Evolutionary conservation across 2,329 filamentous ascomycete genomes (phyloP).

Genomic region (Scedosporium boydii): DNA sequence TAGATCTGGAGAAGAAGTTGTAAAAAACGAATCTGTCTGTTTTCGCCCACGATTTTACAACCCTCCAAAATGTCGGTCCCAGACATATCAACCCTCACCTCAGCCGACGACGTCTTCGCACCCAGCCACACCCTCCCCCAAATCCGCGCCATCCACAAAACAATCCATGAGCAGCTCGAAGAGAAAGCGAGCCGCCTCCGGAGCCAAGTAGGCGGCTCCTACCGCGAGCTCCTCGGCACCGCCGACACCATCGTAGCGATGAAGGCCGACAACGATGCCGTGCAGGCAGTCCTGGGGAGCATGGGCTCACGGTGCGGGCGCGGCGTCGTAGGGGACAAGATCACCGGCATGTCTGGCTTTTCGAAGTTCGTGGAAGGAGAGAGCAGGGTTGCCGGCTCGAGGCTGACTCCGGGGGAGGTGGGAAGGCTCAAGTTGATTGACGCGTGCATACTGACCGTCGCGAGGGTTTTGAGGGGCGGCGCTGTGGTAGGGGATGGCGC

Average conservation of each 20-base stretch:
- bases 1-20: background rate
- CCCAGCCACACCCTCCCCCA: conserved; percentile 49
- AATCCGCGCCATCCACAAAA: conserved; percentile 53
- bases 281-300: conserved; percentile 60
- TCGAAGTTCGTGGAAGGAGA: conserved; percentile 17
- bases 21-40: background rate
- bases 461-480: conserved; percentile 35
- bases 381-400: conserved; percentile 17
- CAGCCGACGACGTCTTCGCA: conserved; percentile 45
- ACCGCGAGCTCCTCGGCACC: conserved; percentile 83
- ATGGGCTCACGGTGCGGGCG: conserved; percentile 74
- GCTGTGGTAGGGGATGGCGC: conserved; percentile 12
- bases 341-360: conserved; percentile 43
- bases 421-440: conserved; percentile 42
- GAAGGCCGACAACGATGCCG: conserved; percentile 65
- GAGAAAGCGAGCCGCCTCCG: conserved; percentile 54
- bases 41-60: background rate
- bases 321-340: conserved; percentile 57
- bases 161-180: conserved; percentile 48
- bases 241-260: conserved; percentile 91
- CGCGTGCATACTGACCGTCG: conserved; percentile 39
- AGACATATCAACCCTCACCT: conserved; percentile 25
- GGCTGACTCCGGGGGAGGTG: conserved; percentile 18
- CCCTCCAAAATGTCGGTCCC: conserved; percentile 8
- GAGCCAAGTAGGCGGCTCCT: conserved; percentile 57